Percentiles rank a stretch among this genome's conserved stretches.
Conservation (phyloP, 1,139 yeast species). For the Starmera stellimalicola region DNA sequence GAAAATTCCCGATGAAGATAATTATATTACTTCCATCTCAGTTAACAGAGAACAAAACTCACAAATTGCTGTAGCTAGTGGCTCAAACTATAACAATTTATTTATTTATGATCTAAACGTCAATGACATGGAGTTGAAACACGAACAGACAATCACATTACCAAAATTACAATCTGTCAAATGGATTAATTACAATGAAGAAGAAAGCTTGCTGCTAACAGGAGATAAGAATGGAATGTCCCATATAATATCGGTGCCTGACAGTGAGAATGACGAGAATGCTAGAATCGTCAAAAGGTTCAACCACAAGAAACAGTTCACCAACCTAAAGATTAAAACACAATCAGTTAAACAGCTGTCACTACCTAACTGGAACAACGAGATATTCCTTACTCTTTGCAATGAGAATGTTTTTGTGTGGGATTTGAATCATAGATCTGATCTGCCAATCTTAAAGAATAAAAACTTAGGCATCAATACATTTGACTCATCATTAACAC, state of each 20-base stretch:
- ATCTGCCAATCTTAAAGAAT: slow-evolving; percentile 44
- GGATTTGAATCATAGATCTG: slow-evolving; percentile 51
- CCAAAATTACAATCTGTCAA: slow-evolving; percentile 58
- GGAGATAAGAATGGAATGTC: slow-evolving; percentile 68
- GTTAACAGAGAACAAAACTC: slow-evolving; percentile 33
- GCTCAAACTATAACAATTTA: slow-evolving; percentile 43
- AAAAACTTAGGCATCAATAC: slow-evolving; percentile 41
- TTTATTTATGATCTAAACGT: slow-evolving; percentile 53
- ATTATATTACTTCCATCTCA: slow-evolving; percentile 51
- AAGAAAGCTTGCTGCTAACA: slow-evolving; percentile 36
- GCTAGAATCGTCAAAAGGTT: slow-evolving; percentile 71
- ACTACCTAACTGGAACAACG: slow-evolving; percentile 30
- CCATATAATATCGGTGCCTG: slow-evolving; percentile 62
- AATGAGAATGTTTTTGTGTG: slow-evolving; percentile 60
- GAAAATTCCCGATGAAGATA: slow-evolving; percentile 54
- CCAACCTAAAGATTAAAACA: slow-evolving; percentile 10
- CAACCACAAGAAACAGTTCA: slow-evolving; percentile 55
- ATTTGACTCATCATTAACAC: slow-evolving; percentile 40
- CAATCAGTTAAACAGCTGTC: slow-evolving; percentile 30
- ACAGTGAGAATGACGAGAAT: slow-evolving; percentile 34
- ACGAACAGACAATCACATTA: slow-evolving; percentile 63
- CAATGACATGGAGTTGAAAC: slow-evolving; percentile 40
- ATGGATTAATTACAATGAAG: slow-evolving; percentile 39
- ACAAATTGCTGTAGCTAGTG: slow-evolving; percentile 59
- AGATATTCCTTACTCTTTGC: slow-evolving; percentile 47